phyloP scores from a whole-genome alignment of 768 basidiomycete species.

The Tricholoma hemisulphureum region DNA sequence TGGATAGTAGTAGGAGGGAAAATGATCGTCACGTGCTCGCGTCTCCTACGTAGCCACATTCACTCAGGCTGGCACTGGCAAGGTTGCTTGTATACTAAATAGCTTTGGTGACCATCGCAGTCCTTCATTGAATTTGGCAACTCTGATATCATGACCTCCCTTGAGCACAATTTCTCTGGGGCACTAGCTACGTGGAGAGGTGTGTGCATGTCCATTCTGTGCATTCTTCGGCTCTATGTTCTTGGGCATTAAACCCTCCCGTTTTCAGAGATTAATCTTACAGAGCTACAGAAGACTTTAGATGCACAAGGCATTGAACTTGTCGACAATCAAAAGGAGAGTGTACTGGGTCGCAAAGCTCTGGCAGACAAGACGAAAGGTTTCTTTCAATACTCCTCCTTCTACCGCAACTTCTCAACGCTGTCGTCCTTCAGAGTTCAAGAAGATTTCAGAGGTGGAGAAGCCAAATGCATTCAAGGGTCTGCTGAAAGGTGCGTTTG shows the following conservation, averaged over 20 bases:
- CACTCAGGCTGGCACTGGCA: too few relatives aligned
- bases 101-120: background rate
- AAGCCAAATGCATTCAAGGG: constrained; percentile 87
- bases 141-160: constrained; percentile 24
- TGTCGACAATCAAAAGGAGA: constrained; percentile 99
- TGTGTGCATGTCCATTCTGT: constrained; percentile 28
- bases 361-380: constrained; percentile 96
- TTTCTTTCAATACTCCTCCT: constrained; percentile 26
- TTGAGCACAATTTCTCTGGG: constrained; percentile 86
- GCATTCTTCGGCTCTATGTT: too few relatives aligned
- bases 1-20: constrained; percentile 5
- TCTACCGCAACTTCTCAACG: background rate
- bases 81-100: too few relatives aligned
- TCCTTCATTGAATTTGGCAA: background rate
- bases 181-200: constrained; percentile 93
- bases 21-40: constrained; percentile 9
- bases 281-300: constrained; percentile 89
- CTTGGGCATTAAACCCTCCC: background rate
- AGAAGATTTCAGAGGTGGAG: constrained; percentile 88
- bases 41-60: background rate
- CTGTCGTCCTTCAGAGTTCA: constrained; percentile 76
- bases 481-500: constrained; percentile 75
- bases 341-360: constrained; percentile 87
- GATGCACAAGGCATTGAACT: constrained; percentile 92
- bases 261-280: constrained; percentile 73